Evolutionary conservation across 306 rosid genomes (phyloP).

Genomic region (Macrotyloma uniflorum): DNA sequence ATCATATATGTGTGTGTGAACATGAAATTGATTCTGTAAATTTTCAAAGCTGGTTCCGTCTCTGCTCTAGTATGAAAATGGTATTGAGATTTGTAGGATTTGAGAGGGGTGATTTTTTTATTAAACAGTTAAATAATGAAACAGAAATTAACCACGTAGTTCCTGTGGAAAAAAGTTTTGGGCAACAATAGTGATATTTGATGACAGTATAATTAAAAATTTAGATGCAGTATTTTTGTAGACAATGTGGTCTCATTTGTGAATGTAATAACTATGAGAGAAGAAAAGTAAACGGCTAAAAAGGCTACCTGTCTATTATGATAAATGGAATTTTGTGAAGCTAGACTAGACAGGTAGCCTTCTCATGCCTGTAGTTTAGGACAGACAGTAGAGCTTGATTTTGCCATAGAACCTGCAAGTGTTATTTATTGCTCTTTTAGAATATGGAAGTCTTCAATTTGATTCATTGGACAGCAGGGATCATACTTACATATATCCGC

Average conservation of each 20-base stretch:
- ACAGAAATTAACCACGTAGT: no score
- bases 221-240: background rate
- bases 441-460: slow-evolving; percentile 2
- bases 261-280: background rate
- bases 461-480: background rate
- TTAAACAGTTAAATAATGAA: no score
- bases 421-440: slow-evolving; percentile 31
- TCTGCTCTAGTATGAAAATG: no score
- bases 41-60: no score
- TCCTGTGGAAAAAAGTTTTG: background rate
- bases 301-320: background rate
- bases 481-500: slow-evolving; percentile 67
- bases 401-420: slow-evolving; percentile 75
- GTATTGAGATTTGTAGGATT: no score
- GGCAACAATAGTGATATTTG: background rate
- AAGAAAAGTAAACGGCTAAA: background rate
- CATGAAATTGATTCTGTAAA: no score
- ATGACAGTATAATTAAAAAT: slow-evolving; percentile 1
- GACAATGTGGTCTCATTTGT: background rate
- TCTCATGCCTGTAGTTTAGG: slow-evolving; percentile 73
- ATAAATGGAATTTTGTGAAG: background rate
- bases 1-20: no score
- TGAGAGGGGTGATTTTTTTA: no score
- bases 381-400: slow-evolving; percentile 59
- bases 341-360: background rate